Evolutionary conservation across 352 stramenopile genomes (phyloP).

Genomic region (Globisporangium viniferum): DNA sequence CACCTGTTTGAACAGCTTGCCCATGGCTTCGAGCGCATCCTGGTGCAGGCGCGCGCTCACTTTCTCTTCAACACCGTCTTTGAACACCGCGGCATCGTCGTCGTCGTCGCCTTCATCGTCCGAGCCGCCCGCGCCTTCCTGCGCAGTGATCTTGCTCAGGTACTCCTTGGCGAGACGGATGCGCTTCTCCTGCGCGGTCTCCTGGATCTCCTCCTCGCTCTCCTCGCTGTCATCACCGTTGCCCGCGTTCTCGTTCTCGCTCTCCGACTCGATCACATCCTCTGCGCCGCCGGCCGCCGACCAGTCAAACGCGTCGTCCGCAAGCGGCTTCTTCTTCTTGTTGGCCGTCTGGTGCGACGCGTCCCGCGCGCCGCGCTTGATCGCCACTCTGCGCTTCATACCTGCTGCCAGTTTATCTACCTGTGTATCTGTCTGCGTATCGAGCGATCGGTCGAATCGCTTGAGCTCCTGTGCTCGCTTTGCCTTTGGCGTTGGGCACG

Average conservation of each 20-base stretch:
- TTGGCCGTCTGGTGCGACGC: conserved; percentile 34
- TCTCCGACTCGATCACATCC: conserved; percentile 75
- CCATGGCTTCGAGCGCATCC: conserved; percentile 81
- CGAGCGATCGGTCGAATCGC: background rate
- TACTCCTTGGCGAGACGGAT: conserved; percentile 89
- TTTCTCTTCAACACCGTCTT: conserved; percentile 55
- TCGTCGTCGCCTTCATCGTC: conserved; percentile 44
- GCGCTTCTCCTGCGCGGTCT: conserved; percentile 88
- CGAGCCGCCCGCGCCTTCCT: conserved; percentile 39
- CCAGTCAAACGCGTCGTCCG: conserved; percentile 82
- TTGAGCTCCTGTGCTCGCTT: background rate
- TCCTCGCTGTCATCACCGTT: conserved; percentile 37
- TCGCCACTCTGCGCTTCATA: conserved; percentile 24
- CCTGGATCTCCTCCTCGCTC: conserved; percentile 56
- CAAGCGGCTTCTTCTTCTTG: conserved; percentile 64
- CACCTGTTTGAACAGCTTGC: conserved; percentile 88
- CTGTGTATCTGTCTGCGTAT: background rate
- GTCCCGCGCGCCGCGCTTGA: conserved; percentile 53
- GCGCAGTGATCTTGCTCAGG: conserved; percentile 75
- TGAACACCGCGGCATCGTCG: conserved; percentile 27
- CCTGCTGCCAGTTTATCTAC: background rate
- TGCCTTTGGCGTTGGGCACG: background rate
- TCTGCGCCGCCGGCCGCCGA: conserved; percentile 36
- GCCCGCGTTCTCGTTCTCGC: conserved; percentile 43
- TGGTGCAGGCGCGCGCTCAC: conserved; percentile 78